Conservation (phyloP, 169 alveolate species). For the Eimeria zaria region DNA sequence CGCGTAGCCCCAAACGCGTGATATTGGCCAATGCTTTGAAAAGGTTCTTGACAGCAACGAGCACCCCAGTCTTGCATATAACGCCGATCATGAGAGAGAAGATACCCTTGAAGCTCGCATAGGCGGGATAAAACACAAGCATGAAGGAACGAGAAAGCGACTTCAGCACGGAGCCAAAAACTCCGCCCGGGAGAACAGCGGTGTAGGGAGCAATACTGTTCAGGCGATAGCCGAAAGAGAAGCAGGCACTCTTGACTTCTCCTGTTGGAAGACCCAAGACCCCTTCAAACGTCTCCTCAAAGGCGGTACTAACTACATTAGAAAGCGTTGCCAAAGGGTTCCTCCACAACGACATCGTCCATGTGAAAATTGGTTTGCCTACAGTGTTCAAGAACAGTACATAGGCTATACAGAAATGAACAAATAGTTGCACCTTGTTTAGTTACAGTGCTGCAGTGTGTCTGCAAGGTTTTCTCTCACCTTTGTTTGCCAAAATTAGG, state of each 20-base stretch:
- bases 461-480: not conserved
- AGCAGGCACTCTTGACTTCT: slow-evolving; percentile 76
- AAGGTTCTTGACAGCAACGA: slow-evolving; percentile 5
- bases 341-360: slow-evolving; percentile 53
- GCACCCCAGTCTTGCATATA: slow-evolving; percentile 67
- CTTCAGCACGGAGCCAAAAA: slow-evolving; percentile 67
- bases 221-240: slow-evolving; percentile 67
- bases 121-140: slow-evolving; percentile 75
- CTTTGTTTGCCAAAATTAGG: slow-evolving; percentile 38
- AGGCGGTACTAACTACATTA: slow-evolving; percentile 70
- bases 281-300: slow-evolving; percentile 49
- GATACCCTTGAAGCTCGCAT: slow-evolving; percentile 74
- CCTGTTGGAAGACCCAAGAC: slow-evolving; percentile 24
- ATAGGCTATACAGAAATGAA: too few relatives aligned
- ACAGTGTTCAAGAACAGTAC: not conserved
- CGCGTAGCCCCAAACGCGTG: slow-evolving; percentile 76
- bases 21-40: slow-evolving; percentile 37
- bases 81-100: slow-evolving; percentile 69
- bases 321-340: slow-evolving; percentile 80
- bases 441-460: not conserved
- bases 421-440: not conserved
- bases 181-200: slow-evolving; percentile 75
- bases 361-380: slow-evolving; percentile 68
- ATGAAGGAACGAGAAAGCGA: slow-evolving; percentile 77
- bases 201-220: slow-evolving; percentile 60